These are phyloP conservation scores for Phytophthora fragariae DNA, from an alignment of 352 stramenopile genomes.

Conservation along the genomic window DNA sequence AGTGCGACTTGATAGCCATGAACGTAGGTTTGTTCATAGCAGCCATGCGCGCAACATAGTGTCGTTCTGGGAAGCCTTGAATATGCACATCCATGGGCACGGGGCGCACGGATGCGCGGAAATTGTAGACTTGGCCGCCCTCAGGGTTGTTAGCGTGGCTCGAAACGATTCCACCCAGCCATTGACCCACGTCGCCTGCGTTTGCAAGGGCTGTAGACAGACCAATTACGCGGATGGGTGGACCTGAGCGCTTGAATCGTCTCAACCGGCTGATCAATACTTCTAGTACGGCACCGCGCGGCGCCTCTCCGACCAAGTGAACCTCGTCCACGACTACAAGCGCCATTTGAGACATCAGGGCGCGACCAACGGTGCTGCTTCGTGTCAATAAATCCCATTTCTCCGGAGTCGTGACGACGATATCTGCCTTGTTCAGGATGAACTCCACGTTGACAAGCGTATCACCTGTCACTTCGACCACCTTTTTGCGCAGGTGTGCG, in stretches of 20 bases:
- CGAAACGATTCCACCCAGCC: constrained; percentile 94
- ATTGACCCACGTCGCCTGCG: constrained; percentile 95
- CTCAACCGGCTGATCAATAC: constrained; percentile 91
- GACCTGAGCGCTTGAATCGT: constrained; percentile 76
- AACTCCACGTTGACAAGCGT: constrained; percentile 93
- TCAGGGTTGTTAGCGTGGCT: constrained; percentile 42
- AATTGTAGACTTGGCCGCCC: constrained; percentile 93
- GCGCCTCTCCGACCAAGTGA: constrained; percentile 96
- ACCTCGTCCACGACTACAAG: constrained; percentile 98
- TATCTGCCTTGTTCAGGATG: constrained; percentile 92
- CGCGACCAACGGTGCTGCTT: constrained; percentile 78
- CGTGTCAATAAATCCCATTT: constrained; percentile 98
- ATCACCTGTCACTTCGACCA: constrained; percentile 98
- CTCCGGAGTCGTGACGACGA: constrained; percentile 98
- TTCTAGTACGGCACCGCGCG: constrained; percentile 91
- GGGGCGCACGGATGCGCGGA: constrained; percentile 94
- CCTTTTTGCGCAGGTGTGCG: constrained; percentile 84
- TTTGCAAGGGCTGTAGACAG: constrained; percentile 98
- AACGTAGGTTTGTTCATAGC: constrained; percentile 99
- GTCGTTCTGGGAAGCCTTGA: constrained; percentile 95
- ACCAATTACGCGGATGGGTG: constrained; percentile 92
- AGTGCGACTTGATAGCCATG: constrained; percentile 96
- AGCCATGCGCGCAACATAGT: constrained; percentile 98
- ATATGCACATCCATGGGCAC: constrained; percentile 98
- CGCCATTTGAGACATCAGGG: constrained; percentile 73